Conservation (phyloP, 2,329 filamentous ascomycete species). For the Metarhizium robertsii region DNA sequence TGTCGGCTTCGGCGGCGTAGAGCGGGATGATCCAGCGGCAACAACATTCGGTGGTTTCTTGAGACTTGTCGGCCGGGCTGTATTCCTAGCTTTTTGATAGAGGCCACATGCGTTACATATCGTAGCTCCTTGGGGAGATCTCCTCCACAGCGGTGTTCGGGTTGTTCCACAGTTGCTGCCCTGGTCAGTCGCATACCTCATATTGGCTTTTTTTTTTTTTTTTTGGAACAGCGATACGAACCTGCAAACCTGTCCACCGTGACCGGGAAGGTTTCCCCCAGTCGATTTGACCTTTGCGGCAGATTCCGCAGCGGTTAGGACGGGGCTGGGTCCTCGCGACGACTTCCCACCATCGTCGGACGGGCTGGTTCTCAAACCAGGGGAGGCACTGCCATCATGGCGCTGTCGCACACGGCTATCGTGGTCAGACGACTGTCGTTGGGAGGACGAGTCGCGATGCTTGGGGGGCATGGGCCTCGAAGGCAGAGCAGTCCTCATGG, state of each 20-base stretch:
- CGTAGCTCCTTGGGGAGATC: slow-evolving; percentile 84
- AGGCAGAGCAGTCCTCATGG: slow-evolving; percentile 27
- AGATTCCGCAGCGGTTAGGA: slow-evolving; percentile 10
- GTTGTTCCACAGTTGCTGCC: slow-evolving; percentile 89
- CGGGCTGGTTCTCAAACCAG: slow-evolving; percentile 16
- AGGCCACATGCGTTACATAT: slow-evolving; percentile 98
- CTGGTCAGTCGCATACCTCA: slow-evolving; percentile 1
- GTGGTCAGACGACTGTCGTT: slow-evolving; percentile 14
- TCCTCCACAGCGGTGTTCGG: slow-evolving; percentile 86
- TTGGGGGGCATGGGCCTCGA: slow-evolving; percentile 27
- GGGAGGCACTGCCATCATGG: slow-evolving; percentile 16
- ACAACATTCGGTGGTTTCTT: slow-evolving; percentile 61
- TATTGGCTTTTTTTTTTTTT: background rate
- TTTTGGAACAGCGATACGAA: slow-evolving; percentile 25
- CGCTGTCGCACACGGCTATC: slow-evolving; percentile 13
- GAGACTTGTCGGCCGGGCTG: slow-evolving; percentile 79
- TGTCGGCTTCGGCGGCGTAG: slow-evolving; percentile 27
- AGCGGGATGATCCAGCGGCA: slow-evolving; percentile 31
- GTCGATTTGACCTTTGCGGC: slow-evolving; percentile 8
- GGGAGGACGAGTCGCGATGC: slow-evolving; percentile 14
- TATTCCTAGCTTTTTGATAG: slow-evolving; percentile 88
- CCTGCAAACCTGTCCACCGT: slow-evolving; percentile 64
- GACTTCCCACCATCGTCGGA: slow-evolving; percentile 13
- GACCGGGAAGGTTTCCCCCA: slow-evolving; percentile 14
- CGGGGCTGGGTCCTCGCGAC: slow-evolving; percentile 20